Base-by-base conservation (phyloP, 371 early-diverging fungal species). In the Circinella minor region DNA sequence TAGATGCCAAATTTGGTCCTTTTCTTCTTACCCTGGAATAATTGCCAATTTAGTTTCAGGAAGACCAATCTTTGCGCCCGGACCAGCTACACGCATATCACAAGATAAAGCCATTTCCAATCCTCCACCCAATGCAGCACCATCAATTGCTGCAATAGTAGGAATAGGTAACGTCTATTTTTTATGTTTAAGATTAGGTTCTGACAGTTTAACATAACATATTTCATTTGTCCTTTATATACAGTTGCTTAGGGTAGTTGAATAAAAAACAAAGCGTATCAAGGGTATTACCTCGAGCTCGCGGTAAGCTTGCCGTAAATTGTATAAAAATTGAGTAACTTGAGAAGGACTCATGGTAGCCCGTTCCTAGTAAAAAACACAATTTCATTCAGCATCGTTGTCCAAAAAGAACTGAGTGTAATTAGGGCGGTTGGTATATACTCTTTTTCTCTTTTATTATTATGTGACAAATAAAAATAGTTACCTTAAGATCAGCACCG, bases 21-120 rank as follows among this genome's bases (percentile, higher is more conserved):
- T 57, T 17, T 49, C 11, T 27, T 5, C 70, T 71, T 88, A 94
- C 92, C 96, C 99, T 27, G 99, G 99, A 66, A 98, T 98, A 70
- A 98, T 98, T 47, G 95, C 98, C n/a, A 98, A 83, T 65, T 88
- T 89, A 3, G 98, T 97, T 79, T 98, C 99, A 1, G 96, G 94
- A 59, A 98, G 83, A 1, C 98, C 98, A 62, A 98, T 81, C 74
- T 91, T 88, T 43, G 96, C 94, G 55, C 85, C 78, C 7, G 81
- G 76, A n/a, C 88, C 85, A 36, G 95, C 95, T 13, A 97, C 86
- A 18, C 99, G 87, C 71, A 98, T 76, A 81, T 98, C 99, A 71
- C 96, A 93, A 66, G 93, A 93, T 18, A 98, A 81, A 5, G 98
- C 95, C 81, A 98, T 84, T 78, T 98, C 98, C 63, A 97, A 81